Percentiles rank a stretch among this genome's conserved stretches.
phyloP scores from a whole-genome alignment of 306 rosid species.

The Acacia melanoxylon region DNA sequence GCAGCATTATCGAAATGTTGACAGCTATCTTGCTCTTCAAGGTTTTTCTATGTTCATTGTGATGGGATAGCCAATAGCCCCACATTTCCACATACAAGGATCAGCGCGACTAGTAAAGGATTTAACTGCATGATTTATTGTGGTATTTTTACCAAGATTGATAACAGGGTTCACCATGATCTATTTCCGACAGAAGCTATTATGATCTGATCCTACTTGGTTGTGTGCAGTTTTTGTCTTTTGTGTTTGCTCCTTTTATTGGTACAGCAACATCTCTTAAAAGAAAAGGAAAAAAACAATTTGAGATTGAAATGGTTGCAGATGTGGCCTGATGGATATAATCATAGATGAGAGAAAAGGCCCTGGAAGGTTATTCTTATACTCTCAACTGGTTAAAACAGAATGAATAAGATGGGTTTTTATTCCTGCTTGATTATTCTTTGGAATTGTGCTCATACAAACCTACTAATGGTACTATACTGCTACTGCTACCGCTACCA shows the following conservation, averaged over 20 bases:
- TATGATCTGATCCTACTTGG: slow-evolving; percentile 1
- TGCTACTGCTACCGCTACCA: neutral
- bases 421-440: neutral
- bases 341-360: neutral
- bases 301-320: neutral
- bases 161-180: neutral
- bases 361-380: neutral
- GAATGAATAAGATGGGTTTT: neutral
- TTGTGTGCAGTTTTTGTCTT: neutral
- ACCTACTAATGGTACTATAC: neutral
- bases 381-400: neutral
- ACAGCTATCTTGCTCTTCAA: neutral
- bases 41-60: neutral
- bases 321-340: neutral
- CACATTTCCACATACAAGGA: neutral
- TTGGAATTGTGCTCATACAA: neutral
- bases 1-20: neutral
- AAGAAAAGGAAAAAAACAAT: neutral
- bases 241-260: neutral
- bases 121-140: slow-evolving; percentile 19
- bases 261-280: neutral
- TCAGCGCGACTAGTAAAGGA: slow-evolving; percentile 5
- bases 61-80: neutral
- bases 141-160: neutral
- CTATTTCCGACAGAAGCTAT: neutral